Conservation (phyloP, 148 eudicot genomes). For the Heliamphora exappendiculata region DNA sequence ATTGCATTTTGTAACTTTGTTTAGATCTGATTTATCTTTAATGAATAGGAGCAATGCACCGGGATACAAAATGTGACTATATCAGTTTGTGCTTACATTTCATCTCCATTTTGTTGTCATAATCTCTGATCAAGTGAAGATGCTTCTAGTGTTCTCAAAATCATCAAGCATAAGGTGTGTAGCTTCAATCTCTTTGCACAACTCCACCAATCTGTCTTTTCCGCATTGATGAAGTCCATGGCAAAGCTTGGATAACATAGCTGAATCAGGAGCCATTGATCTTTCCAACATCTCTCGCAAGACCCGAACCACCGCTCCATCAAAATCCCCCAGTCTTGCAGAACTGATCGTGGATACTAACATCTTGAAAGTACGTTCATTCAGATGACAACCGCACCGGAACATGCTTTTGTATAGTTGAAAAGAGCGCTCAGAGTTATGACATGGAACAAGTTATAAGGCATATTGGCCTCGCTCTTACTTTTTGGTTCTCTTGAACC, state of each 20-base stretch:
- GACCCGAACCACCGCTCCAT: constrained; percentile 52
- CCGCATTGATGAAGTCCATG: constrained; percentile 46
- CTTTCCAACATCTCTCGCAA: constrained; percentile 59
- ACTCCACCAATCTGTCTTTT: constrained; percentile 41
- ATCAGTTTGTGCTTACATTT: constrained; percentile 13
- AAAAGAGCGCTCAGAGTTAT: constrained; percentile 71
- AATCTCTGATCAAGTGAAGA: background rate
- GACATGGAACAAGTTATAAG: too few relatives aligned
- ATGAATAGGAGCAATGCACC: background rate
- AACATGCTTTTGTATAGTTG: constrained; percentile 65
- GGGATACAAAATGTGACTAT: too few relatives aligned
- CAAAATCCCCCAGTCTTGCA: constrained; percentile 67
- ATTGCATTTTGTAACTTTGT: background rate
- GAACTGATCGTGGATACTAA: constrained; percentile 51
- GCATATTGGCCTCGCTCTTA: too few relatives aligned
- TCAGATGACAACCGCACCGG: constrained; percentile 52
- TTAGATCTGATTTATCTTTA: background rate
- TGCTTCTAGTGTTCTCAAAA: constrained; percentile 10
- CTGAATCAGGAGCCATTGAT: constrained; percentile 37
- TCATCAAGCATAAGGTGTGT: constrained; percentile 25
- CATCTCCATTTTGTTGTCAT: background rate
- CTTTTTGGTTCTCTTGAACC: too few relatives aligned
- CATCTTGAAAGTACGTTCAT: constrained; percentile 35
- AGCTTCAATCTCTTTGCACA: constrained; percentile 43
- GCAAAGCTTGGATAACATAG: constrained; percentile 33